Conservation (phyloP, 495 filamentous ascomycete species). For the Coniosporium apollinis region DNA sequence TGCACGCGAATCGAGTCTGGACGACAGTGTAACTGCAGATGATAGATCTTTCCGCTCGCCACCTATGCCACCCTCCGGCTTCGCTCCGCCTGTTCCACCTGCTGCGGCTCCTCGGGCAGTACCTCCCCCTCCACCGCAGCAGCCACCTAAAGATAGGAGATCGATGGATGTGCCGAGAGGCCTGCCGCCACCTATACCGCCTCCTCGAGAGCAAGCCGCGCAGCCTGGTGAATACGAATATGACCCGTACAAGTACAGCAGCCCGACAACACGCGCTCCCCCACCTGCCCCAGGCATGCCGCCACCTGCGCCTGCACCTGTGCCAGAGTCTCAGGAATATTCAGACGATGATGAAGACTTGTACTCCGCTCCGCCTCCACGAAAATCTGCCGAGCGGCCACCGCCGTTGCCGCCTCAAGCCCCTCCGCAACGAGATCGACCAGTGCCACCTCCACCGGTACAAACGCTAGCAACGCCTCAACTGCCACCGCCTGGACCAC, state of each 20-base stretch:
- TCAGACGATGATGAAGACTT: conserved; percentile 18
- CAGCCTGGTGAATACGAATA: conserved; percentile 19
- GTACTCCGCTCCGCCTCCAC: conserved; percentile 16
- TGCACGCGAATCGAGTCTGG: conserved; percentile 56
- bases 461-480: conserved; percentile 1
- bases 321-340: conserved; percentile 5
- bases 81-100: conserved; percentile 14
- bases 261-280: conserved; percentile 6
- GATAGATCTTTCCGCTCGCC: conserved; percentile 30
- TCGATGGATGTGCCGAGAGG: conserved; percentile 23
- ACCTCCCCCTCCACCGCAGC: conserved; percentile 19
- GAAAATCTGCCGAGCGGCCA: conserved; percentile 21
- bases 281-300: conserved; percentile 9
- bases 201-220: conserved; percentile 6
- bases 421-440: conserved; percentile 11
- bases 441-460: conserved; percentile 5
- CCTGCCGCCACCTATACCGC: conserved; percentile 19
- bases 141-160: conserved; percentile 11
- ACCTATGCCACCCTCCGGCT: conserved; percentile 3
- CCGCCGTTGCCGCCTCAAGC: conserved; percentile 18
- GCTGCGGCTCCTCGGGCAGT: conserved; percentile 15
- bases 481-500: conserved; percentile 1
- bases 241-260: conserved; percentile 23
- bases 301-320: conserved; percentile 8
- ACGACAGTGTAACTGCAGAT: conserved; percentile 37